Evolutionary conservation across 1,284 basidiomycete species (phyloP).

Genomic region (Ceratobasidium papillatum): DNA sequence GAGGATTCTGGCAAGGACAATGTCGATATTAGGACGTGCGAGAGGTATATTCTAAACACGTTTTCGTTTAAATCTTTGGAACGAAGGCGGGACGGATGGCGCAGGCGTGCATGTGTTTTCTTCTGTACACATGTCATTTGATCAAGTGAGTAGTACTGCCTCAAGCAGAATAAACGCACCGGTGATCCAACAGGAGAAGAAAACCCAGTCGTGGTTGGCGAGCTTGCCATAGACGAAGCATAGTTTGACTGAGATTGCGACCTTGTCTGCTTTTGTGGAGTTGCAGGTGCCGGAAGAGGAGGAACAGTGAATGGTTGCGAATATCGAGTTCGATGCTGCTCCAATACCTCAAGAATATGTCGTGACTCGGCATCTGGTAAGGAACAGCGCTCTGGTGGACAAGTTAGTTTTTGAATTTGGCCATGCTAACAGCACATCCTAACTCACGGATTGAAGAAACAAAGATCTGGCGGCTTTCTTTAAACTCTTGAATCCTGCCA

Average conservation of each 20-base stretch:
- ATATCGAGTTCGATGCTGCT: constrained; percentile 20
- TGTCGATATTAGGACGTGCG: constrained; percentile 28
- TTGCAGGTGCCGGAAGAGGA: constrained; percentile 21
- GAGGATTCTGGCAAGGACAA: constrained; percentile 9
- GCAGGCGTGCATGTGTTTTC: constrained; percentile 9
- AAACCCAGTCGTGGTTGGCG: constrained; percentile 7
- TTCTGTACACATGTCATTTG: not conserved
- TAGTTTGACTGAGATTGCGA: constrained; percentile 5
- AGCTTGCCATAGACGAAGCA: constrained; percentile 30
- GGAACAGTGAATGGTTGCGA: constrained; percentile 34
- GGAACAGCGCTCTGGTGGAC: not conserved
- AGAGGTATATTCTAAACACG: constrained; percentile 33
- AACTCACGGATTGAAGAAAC: constrained; percentile 27
- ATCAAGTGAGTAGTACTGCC: not conserved
- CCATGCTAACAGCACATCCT: not conserved
- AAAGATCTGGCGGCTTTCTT: constrained; percentile 16
- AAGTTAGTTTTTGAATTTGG: not conserved
- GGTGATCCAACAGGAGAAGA: constrained; percentile 24
- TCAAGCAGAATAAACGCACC: not conserved
- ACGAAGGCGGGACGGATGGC: constrained; percentile 37
- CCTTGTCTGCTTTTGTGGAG: constrained; percentile 8
- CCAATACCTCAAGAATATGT: constrained; percentile 29
- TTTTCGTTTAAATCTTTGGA: constrained; percentile 38
- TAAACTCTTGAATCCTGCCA: constrained; percentile 24
- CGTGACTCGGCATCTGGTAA: constrained; percentile 32